These are phyloP conservation scores for Cucurbita ficifolia DNA, from an alignment of 306 rosid species.

Conservation along the genomic window DNA sequence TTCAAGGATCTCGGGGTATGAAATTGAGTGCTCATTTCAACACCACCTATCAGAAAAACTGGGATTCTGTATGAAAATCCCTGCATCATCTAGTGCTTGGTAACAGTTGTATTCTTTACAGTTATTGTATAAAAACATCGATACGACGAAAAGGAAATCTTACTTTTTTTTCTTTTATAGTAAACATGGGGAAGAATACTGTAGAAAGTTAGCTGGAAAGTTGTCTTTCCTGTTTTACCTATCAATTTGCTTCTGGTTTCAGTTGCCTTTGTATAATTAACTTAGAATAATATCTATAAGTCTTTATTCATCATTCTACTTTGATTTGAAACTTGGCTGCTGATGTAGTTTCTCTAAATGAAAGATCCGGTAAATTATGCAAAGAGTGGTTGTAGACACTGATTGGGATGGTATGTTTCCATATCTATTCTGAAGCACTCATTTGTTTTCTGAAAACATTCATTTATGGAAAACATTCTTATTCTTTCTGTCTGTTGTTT, in stretches of 20 bases:
- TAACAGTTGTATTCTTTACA: not conserved
- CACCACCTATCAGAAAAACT: not conserved
- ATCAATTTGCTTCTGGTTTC: not conserved
- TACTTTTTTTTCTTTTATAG: not conserved
- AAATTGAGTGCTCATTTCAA: not conserved
- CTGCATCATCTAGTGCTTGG: not conserved
- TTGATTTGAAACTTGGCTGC: not conserved
- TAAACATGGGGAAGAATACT: not conserved
- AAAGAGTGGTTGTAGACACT: not conserved
- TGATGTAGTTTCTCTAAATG: not conserved
- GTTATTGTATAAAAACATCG: not conserved
- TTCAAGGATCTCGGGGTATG: not conserved
- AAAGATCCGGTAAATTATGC: not conserved
- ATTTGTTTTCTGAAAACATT: not conserved
- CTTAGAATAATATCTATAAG: not conserved
- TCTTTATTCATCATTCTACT: constrained; percentile 1
- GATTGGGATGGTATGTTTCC: not conserved
- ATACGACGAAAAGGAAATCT: not conserved
- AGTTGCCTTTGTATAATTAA: not conserved
- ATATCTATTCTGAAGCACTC: not conserved
- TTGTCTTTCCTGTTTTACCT: not conserved
- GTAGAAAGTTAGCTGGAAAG: not conserved
- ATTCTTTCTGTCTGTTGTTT: constrained; percentile 8
- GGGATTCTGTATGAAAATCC: not conserved
- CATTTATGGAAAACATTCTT: not conserved